Evolutionary conservation across 805 yeast species (phyloP), one percentile per base, ranked within the genome.

Genomic region (Starmera dryadoides): DNA sequence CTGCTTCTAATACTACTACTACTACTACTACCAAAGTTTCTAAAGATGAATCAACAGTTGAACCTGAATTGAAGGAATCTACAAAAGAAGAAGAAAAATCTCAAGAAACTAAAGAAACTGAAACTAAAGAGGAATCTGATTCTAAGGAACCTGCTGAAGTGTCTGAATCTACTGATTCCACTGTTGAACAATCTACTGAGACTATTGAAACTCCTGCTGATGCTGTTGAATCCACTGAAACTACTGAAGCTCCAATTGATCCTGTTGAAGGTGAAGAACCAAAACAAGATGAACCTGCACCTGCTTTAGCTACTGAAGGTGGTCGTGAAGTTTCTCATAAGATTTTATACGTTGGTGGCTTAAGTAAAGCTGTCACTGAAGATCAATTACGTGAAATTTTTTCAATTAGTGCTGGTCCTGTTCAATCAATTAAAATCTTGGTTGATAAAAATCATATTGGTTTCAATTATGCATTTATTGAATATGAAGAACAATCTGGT

Each of bases 391-490:
- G 67, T 45, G 86, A 78, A 25, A 63, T 81, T 37, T 82, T 87
- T 54, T 69, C 77, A 32, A 69, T 66, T 17, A 75, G 78, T 22
- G n/a, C n/a, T n/a, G 85, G 86, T 22, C 65, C 74, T 20, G 75
- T 84, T 34, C 71, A 73, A 46, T 68, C 77, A 18, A 75, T 85
- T 42, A 87, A 86, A 60, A 67, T 88, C 33, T 65, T 87, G 43
- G 73, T 77, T 44, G 96, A 87, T 53, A 85, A 84, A 59, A 85
- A 84, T 58, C 69, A 71, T 46, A 75, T 73, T 9, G 85, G 86
- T 12, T 79, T 75, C 57, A 83, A 83, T 56, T 88, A 86, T 60
- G 94, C 94, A 2, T 87, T 88, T 58, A 76, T 88, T 39, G 95
- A 86, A 59, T 87, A 75, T 49, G 77, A 69, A 20, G 64, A 63